Base-by-base conservation (phyloP, 805 yeast species). In the Yueomyces sinensis region DNA sequence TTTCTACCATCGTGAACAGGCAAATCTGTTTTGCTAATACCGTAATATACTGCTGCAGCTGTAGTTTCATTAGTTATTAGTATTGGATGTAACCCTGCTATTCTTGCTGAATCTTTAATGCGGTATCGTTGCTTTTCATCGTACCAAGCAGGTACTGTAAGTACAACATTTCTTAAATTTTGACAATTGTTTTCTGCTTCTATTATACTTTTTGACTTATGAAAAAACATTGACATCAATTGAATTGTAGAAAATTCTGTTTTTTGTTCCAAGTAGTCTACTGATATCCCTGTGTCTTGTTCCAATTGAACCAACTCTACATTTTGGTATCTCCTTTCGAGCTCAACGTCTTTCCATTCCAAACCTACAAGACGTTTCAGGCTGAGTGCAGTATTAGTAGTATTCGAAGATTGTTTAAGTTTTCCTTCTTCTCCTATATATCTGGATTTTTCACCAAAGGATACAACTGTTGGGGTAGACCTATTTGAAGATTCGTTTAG, bases 401-500 rank as follows among this genome's bases (percentile, higher is more conserved):
- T 69, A 70, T 91, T 91, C 40, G 96, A 84, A 38, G 87, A 84
- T 65, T 91, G 96, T 65, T 91, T 95, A 47, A 84, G 82, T 72
- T 86, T 87, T 54, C 94, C 98, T 35, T 82, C 54, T 68, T 91
- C 99, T 58, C 99, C 99, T 47, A 91, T 75, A 56, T 74, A 77
- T 68, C 99, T 78, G 72, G 74, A 78, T 65, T 82, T 83, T 45
- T 56, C 58, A 48, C 96, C 96, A 50, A 91, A 91, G 24, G 95
- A 97, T 48, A 91, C 91, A 46, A 83, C 61, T 23, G 82, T 61
- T 45, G 99, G 98, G 24, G 99, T 91, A 47, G 93, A 63, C 65
- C 99, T 81, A 79, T 91, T 91, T 38, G 97, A 87, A 32, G 91
- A 97, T 66, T 91, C 99, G 61, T 91, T 91, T 66, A 91, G 97